Percentiles rank a stretch among this genome's conserved stretches.
Evolutionary conservation across 306 rosid genomes (phyloP).

Genomic region (Trifolium fragiferum): DNA sequence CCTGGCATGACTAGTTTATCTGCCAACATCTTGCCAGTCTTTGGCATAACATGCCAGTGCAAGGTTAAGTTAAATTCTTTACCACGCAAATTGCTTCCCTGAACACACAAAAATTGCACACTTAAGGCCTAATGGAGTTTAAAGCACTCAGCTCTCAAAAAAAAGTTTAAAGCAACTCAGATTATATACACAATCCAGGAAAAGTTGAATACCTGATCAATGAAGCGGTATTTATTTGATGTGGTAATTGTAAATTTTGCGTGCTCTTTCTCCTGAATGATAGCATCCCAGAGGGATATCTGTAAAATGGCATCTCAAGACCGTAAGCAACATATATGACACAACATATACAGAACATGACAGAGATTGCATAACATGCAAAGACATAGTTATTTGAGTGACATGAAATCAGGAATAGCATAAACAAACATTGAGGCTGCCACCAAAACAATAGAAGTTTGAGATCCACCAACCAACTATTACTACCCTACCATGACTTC

Average conservation of each 20-base stretch:
- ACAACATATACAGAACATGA: constrained; percentile 1
- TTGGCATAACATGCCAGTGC: constrained; percentile 83
- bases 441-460: constrained; percentile 12
- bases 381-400: background rate
- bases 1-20: constrained; percentile 79
- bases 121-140: background rate
- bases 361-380: constrained; percentile 25
- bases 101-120: constrained; percentile 1
- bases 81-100: constrained; percentile 84
- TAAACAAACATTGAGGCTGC: constrained; percentile 9
- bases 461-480: constrained; percentile 7
- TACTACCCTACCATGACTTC: background rate
- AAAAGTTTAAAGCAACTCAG: constrained; percentile 8
- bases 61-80: constrained; percentile 77
- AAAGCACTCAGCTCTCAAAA: constrained; percentile 21
- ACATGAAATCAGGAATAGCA: background rate
- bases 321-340: constrained; percentile 19
- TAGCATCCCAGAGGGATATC: constrained; percentile 92
- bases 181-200: constrained; percentile 13
- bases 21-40: constrained; percentile 92
- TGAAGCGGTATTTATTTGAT: constrained; percentile 76
- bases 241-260: constrained; percentile 68
- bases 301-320: constrained; percentile 35
- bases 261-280: constrained; percentile 68
- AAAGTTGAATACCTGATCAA: constrained; percentile 64